phyloP scores from a whole-genome alignment of 208 protist species.

The Wallacemonas rigidus region DNA sequence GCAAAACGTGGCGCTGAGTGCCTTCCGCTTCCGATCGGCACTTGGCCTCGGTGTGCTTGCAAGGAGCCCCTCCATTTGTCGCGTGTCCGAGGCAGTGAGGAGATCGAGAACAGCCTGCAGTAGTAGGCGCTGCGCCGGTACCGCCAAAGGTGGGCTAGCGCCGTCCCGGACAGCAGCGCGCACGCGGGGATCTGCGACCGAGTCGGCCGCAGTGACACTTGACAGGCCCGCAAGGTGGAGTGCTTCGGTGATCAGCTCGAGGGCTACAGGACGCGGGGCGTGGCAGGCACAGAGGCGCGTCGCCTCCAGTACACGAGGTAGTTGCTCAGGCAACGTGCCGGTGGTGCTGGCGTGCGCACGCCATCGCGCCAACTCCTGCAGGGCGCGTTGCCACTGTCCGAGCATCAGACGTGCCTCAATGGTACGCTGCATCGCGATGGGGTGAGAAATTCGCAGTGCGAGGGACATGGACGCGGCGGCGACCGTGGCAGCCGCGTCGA shows the following conservation, averaged over 20 bases:
- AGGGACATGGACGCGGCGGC: conserved; percentile 17
- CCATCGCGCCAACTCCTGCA: conserved; percentile 28
- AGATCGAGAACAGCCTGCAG: conserved; percentile 8
- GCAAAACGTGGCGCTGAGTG: conserved; percentile 54
- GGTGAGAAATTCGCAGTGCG: conserved; percentile 17
- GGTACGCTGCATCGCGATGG: conserved; percentile 12
- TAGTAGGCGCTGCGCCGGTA: not conserved
- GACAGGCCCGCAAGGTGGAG: too few species aligned
- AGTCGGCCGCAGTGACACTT: too few species aligned
- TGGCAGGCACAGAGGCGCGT: conserved; percentile 36
- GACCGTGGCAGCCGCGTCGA: conserved; percentile 23
- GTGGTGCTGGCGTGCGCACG: not conserved
- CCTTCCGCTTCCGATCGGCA: conserved; percentile 27
- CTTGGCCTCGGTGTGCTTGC: not conserved
- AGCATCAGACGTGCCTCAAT: conserved; percentile 30
- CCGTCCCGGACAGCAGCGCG: not conserved
- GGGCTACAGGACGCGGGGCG: conserved; percentile 9
- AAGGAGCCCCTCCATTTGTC: conserved; percentile 2
- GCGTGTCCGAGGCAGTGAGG: not conserved
- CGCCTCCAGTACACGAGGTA: conserved; percentile 23
- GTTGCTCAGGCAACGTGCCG: conserved; percentile 13
- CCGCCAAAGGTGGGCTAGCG: not conserved
- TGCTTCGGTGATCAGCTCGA: not conserved
- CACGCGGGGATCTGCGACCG: too few species aligned
- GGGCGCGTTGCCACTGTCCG: conserved; percentile 27